Base-by-base conservation (phyloP, 192 early-diverging fungal genomes). In the Coemansia sp. region DNA sequence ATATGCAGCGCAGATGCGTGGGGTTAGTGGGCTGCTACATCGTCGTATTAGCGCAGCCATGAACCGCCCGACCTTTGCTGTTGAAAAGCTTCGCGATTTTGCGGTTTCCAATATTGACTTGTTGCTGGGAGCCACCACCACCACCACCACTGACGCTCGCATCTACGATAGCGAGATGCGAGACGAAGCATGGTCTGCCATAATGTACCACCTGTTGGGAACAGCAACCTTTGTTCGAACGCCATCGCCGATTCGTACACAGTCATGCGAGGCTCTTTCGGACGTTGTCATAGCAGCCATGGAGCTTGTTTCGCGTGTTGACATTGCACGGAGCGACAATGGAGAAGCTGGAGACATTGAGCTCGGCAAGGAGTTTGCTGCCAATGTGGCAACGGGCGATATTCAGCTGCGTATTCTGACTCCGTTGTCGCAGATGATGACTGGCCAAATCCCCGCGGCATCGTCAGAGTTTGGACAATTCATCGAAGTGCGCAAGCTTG, bases 401-500 rank as follows among this genome's bases (percentile, higher is more conserved):
- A 81, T 92, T 8, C 87, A 90, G 65, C 81, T 77, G 68, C 85
- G 91, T 26, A 81, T 95, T 56, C 69, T 91, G 64, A 65, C 64
- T 26, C 87, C 88, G 9, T 71, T 91, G 39, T 77, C 83, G 21
- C 86, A 87, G 70, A 86, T 88, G 64, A 91, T 89, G 70, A 75
- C 53, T 0, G 65, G 67, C 59, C 38, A 64, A 0, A 45, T 56
- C 38, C 8, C 56, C 1, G 61, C 54, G 7, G 37, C 52, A 63
- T 47, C 67, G 48, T 60, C 40, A 10, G 21, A 21, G 59, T 70
- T 70, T 65, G 59, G 10, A 16, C 85, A 74, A 77, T 82, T 90
- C 52, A 81, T 89, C 1, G 94, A 94, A 39, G 92, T 96, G 3
- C 89, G 93, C 47, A 90, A 89, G 61, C 88, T 89, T 74, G 89